A percentile compares a stretch with the other conserved stretches of the same genome.
Evolutionary conservation across 768 basidiomycete species (phyloP).

Genomic region (Tylopilus sp.): DNA sequence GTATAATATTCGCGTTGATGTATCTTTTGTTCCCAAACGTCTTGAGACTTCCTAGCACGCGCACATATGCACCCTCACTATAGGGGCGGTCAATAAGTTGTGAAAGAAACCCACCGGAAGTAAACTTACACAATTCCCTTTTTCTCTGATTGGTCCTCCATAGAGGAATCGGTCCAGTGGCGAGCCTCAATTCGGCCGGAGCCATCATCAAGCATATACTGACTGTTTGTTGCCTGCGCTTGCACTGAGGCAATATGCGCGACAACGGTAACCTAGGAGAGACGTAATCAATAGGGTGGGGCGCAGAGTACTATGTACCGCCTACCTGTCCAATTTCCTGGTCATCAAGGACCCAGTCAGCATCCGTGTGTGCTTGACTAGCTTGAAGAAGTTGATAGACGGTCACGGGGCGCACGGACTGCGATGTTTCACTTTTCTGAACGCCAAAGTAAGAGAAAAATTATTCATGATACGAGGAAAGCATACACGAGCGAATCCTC

Average conservation of each 20-base stretch:
- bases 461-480: not conserved
- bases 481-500: slow-evolving; percentile 45
- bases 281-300: slow-evolving; percentile 1
- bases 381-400: slow-evolving; percentile 73
- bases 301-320: slow-evolving; percentile 7
- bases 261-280: slow-evolving; percentile 62
- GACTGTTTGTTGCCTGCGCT: slow-evolving; percentile 73
- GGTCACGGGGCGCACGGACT: slow-evolving; percentile 70
- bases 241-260: slow-evolving; percentile 69
- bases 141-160: slow-evolving; percentile 51
- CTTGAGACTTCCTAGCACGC: slow-evolving; percentile 80
- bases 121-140: slow-evolving; percentile 43
- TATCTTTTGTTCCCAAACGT: slow-evolving; percentile 78
- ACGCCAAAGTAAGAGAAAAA: not conserved
- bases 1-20: slow-evolving; percentile 74
- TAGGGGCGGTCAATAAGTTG: not conserved
- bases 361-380: slow-evolving; percentile 81
- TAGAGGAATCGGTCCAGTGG: slow-evolving; percentile 74
- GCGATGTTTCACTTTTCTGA: slow-evolving; percentile 37
- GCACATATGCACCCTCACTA: slow-evolving; percentile 77
- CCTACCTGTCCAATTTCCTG: slow-evolving; percentile 75
- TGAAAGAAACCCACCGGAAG: slow-evolving; percentile 2
- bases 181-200: slow-evolving; percentile 75
- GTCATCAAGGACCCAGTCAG: slow-evolving; percentile 84
- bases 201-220: slow-evolving; percentile 83